Conservation (phyloP, 164 flowering plant genomes). For the Brasenia schreberi region DNA sequence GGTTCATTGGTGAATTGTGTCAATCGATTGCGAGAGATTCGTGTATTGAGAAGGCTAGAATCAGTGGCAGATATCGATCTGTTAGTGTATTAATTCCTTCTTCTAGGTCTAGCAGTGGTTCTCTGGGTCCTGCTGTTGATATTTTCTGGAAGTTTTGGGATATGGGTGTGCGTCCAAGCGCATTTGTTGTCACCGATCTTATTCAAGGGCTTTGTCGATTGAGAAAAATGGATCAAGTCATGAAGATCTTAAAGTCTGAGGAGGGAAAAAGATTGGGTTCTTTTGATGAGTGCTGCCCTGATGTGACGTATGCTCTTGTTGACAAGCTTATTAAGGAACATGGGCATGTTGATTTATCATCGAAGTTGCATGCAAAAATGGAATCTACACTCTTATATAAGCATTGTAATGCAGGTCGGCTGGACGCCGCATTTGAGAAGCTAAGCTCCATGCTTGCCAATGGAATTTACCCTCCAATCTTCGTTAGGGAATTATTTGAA, state of each 20-base stretch:
- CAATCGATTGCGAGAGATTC: constrained; percentile 17
- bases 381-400: constrained; percentile 24
- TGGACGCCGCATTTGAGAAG: constrained; percentile 29
- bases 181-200: constrained; percentile 22
- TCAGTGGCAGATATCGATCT: constrained; percentile 13
- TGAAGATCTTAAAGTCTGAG: constrained; percentile 19
- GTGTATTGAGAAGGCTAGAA: constrained; percentile 19
- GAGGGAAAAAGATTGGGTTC: constrained; percentile 20
- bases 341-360: constrained; percentile 18
- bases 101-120: constrained; percentile 7
- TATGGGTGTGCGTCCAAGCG: constrained; percentile 26
- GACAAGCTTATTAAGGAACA: constrained; percentile 22
- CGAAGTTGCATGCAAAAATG: constrained; percentile 24
- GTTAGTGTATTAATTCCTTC: constrained; percentile 28
- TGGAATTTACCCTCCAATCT: constrained; percentile 18
- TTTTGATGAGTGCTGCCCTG: constrained; percentile 18
- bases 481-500: constrained; percentile 19
- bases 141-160: constrained; percentile 19
- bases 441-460: constrained; percentile 22
- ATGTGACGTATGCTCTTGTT: constrained; percentile 22
- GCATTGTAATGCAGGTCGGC: constrained; percentile 23
- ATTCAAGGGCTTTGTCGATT: constrained; percentile 23
- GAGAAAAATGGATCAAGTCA: constrained; percentile 21
- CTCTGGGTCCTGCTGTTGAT: constrained; percentile 17
- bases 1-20: constrained; percentile 28